Base-by-base conservation (phyloP, 108 stramenopile species). In the Cyclotella choctawhatcheeana region DNA sequence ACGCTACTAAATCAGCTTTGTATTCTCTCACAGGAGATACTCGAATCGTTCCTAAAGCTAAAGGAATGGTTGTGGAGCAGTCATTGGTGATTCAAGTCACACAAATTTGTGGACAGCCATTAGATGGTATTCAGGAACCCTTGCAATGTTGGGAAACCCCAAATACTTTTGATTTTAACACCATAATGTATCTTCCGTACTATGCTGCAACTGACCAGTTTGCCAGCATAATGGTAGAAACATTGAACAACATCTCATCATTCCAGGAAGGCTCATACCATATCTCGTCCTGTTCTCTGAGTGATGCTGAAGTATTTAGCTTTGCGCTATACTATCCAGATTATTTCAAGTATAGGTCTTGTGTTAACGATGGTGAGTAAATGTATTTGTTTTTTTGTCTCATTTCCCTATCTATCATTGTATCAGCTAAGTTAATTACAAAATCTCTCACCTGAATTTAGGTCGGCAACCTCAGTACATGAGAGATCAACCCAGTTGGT, bases 311-410 rank as follows among this genome's bases (percentile, higher is more conserved):
- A 2, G 44, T 63, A 24, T 1, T 18, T 7, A 63, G 62, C 25
- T 44, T 63, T 44, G 62, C 62, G 5, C 20, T 17, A 44, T 63
- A 63, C 22, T 63, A 63, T 45, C 62, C 62, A 25, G 62, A 63
- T 25, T 63, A 44, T 40, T 37, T 63, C 17, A n/a, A 63, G 21
- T 24, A 17, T 27, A 63, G 24, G n/a, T 33, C 62, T 3, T 63
- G 62, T n/a, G 24, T 24, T 10, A 63, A 63, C 25, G 40, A 63
- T 63, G 62, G 62, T 54, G 27, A 25, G 53, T 5, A 24, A n/a
- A n/a, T n/a, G n/a, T n/a, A n/a, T n/a, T n/a, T n/a, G n/a, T n/a
- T n/a, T n/a, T n/a, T n/a, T n/a, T n/a, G n/a, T n/a, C n/a, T n/a
- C n/a, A n/a, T n/a, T n/a, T n/a, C n/a, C n/a, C n/a, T n/a, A n/a